Evolutionary conservation across 2,329 filamentous ascomycete genomes (phyloP).

Genomic region (Dactylellina cionopaga): DNA sequence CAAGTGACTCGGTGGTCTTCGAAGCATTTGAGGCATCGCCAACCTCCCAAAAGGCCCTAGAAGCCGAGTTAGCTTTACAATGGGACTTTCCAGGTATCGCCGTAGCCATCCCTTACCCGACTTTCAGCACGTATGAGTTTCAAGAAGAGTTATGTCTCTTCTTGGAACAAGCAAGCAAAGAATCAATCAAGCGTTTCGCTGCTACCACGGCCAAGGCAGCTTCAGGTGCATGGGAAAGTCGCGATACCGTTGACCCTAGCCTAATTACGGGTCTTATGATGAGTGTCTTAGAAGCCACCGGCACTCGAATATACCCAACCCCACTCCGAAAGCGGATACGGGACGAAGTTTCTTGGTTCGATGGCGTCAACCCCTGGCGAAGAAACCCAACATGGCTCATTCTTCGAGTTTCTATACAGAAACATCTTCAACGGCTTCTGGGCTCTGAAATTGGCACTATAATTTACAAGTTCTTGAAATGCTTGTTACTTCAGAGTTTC

Average conservation of each 20-base stretch:
- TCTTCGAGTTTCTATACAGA: conserved; percentile 69
- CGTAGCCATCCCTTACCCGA: conserved; percentile 63
- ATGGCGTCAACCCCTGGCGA: conserved; percentile 69
- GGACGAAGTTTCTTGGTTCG: conserved; percentile 69
- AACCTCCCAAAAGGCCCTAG: conserved; percentile 66
- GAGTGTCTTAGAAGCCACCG: conserved; percentile 69
- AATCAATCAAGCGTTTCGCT: conserved; percentile 67
- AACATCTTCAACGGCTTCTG: conserved; percentile 63
- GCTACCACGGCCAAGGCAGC: conserved; percentile 67
- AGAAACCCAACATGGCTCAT: conserved; percentile 72
- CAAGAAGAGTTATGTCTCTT: conserved; percentile 65
- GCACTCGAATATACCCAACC: conserved; percentile 60
- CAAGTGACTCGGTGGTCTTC: conserved; percentile 62
- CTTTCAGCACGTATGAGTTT: conserved; percentile 63
- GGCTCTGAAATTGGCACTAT: conserved; percentile 63
- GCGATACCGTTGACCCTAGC: conserved; percentile 69
- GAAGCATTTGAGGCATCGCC: conserved; percentile 73
- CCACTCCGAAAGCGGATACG: conserved; percentile 69
- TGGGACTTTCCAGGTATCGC: conserved; percentile 71
- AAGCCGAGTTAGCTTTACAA: conserved; percentile 65
- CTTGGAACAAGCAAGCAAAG: conserved; percentile 68
- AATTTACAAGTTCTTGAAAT: conserved; percentile 71
- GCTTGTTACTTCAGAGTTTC: conserved; percentile 63
- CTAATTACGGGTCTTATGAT: conserved; percentile 71
- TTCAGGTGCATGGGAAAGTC: conserved; percentile 64